Evolutionary conservation across 2,329 filamentous ascomycete genomes (phyloP).

Genomic region (Monilinia vaccinii-corymbosi): DNA sequence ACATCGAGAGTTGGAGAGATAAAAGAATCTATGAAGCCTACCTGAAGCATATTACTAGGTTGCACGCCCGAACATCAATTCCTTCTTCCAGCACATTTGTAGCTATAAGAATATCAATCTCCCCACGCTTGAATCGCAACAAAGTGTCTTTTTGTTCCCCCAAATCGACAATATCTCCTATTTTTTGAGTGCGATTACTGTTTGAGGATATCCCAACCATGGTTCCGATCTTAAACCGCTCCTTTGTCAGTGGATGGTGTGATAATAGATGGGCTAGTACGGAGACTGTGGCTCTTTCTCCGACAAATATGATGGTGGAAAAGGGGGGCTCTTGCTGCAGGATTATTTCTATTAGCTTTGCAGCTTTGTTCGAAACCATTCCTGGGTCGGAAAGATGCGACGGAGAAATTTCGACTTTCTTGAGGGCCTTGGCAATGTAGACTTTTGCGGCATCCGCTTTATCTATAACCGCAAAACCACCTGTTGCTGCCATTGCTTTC

Average conservation of each 20-base stretch:
- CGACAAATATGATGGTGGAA: constrained; percentile 56
- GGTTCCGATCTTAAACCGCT: constrained; percentile 41
- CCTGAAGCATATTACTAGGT: constrained; percentile 54
- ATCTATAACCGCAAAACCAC: constrained; percentile 35
- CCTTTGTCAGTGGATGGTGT: constrained; percentile 42
- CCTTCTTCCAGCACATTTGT: constrained; percentile 57
- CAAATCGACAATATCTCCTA: constrained; percentile 34
- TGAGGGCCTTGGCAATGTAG: constrained; percentile 44
- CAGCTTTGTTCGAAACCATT: constrained; percentile 49
- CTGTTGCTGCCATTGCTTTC: constrained; percentile 31
- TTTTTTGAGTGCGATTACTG: constrained; percentile 31
- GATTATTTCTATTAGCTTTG: constrained; percentile 45
- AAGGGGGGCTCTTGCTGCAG: constrained; percentile 35
- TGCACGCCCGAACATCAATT: constrained; percentile 55
- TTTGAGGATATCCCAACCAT: constrained; percentile 46
- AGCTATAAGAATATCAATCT: constrained; percentile 45
- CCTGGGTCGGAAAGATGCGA: constrained; percentile 46
- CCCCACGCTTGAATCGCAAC: constrained; percentile 44
- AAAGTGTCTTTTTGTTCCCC: constrained; percentile 32
- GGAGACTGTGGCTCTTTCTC: constrained; percentile 50
- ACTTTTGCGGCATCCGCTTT: constrained; percentile 38
- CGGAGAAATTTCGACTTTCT: constrained; percentile 28
- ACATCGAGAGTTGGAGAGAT: neutral
- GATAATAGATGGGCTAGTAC: constrained; percentile 42
- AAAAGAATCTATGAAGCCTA: neutral